These are phyloP conservation scores for Cutaneotrichosporon cavernicola DNA, from an alignment of 1,284 basidiomycete genomes.

Conservation along the genomic window DNA sequence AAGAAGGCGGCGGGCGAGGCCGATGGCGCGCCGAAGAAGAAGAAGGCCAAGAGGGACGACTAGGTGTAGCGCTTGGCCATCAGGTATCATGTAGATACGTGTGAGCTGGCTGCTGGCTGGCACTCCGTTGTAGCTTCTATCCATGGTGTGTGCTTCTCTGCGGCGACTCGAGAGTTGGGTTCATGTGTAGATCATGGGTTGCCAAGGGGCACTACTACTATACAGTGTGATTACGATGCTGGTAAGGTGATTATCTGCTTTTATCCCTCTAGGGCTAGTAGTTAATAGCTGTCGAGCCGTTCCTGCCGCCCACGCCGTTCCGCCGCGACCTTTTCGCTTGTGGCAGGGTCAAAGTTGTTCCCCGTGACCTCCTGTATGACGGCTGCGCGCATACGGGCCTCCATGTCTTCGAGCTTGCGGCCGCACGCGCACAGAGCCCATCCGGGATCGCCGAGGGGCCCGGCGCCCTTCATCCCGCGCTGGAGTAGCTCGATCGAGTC, in stretches of 20 bases:
- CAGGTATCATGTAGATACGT: constrained; percentile 6
- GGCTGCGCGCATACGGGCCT: constrained; percentile 27
- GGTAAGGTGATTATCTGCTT: neutral
- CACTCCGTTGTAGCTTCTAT: constrained; percentile 13
- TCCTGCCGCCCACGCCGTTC: constrained; percentile 10
- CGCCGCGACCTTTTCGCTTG: constrained; percentile 11
- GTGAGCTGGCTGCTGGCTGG: neutral
- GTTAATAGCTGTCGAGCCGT: neutral
- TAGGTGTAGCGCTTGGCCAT: constrained; percentile 9
- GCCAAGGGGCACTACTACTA: neutral
- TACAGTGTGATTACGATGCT: neutral
- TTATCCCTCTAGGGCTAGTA: neutral
- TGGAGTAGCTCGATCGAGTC: constrained; percentile 8
- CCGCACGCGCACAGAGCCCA: constrained; percentile 39
- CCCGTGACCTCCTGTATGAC: neutral
- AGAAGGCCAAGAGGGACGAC: constrained; percentile 44
- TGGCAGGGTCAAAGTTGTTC: neutral
- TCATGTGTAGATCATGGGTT: neutral
- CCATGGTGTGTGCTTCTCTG: neutral
- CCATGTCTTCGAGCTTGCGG: constrained; percentile 35
- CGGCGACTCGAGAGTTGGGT: neutral
- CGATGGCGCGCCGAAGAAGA: constrained; percentile 37
- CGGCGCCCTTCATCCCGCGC: neutral
- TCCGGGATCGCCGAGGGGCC: constrained; percentile 9
- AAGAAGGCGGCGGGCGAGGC: constrained; percentile 33